phyloP scores from a whole-genome alignment of 352 stramenopile genomes.

The Globisporangium carolinianum region DNA sequence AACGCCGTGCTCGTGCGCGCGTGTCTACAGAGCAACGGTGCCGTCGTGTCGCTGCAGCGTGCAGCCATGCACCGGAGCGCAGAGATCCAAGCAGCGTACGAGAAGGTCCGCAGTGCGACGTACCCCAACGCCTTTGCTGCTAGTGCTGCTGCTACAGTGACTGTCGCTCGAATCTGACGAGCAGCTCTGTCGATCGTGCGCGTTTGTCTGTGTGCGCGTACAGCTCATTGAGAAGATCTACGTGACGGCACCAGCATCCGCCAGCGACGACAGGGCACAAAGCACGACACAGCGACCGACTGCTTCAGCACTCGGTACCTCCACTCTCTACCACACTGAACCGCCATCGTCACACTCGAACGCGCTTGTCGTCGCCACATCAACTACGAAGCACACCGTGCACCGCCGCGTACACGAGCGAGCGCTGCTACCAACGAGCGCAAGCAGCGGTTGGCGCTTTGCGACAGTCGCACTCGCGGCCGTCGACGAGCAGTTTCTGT shows the following conservation, averaged over 20 bases:
- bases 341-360: not conserved
- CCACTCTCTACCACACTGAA: too few relatives aligned
- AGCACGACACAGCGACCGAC: not conserved
- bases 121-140: too few relatives aligned
- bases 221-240: conserved; percentile 42
- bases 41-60: conserved; percentile 30
- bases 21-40: conserved; percentile 28
- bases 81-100: conserved; percentile 34
- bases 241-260: conserved; percentile 12
- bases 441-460: conserved; percentile 44
- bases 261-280: not conserved
- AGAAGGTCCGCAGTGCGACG: conserved; percentile 18
- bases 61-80: conserved; percentile 17
- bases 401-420: conserved; percentile 3
- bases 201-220: not conserved
- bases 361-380: conserved; percentile 3
- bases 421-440: not conserved
- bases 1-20: conserved; percentile 17
- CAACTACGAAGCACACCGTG: not conserved
- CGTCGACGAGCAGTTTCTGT: conserved; percentile 65
- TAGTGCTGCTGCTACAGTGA: too few relatives aligned
- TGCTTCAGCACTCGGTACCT: too few relatives aligned
- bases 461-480: conserved; percentile 37
- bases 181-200: not conserved
- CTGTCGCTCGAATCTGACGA: too few relatives aligned